These are phyloP conservation scores for Boletus reticulatus DNA, from an alignment of 768 basidiomycete species.

Conservation along the genomic window DNA sequence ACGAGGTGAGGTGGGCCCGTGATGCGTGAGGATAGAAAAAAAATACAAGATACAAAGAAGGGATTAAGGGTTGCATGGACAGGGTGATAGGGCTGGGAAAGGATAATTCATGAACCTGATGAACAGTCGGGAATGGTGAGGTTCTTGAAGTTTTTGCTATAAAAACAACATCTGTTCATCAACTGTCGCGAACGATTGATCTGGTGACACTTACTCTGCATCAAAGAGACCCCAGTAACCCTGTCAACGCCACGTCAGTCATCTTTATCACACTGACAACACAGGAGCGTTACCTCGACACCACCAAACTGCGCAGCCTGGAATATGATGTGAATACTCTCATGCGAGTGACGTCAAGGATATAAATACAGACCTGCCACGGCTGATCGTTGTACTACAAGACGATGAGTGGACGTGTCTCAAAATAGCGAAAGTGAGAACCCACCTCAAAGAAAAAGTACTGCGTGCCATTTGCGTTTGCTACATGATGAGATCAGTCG, in stretches of 20 bases:
- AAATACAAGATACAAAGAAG: constrained; percentile 21
- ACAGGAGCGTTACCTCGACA: constrained; percentile 51
- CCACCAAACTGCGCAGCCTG: constrained; percentile 70
- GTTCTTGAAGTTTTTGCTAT: constrained; percentile 63
- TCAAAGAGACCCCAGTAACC: constrained; percentile 70
- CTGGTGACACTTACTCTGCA: constrained; percentile 39
- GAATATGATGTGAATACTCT: constrained; percentile 14
- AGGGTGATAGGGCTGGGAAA: constrained; percentile 4
- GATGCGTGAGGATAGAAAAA: constrained; percentile 6
- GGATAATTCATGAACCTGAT: not conserved
- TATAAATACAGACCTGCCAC: constrained; percentile 61
- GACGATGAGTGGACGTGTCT: not conserved
- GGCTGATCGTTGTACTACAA: constrained; percentile 68
- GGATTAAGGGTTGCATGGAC: not conserved
- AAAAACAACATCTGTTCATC: constrained; percentile 13
- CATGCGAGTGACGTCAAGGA: not conserved
- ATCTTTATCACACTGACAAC: not conserved
- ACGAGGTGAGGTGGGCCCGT: not conserved
- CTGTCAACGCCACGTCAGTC: constrained; percentile 20
- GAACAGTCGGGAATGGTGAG: constrained; percentile 64
- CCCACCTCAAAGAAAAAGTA: constrained; percentile 87
- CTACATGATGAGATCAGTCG: constrained; percentile 27
- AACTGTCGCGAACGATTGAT: constrained; percentile 13
- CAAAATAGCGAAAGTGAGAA: constrained; percentile 1
- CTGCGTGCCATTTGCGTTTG: constrained; percentile 74